These are phyloP conservation scores for Phalaenopsis hybrid DNA, from an alignment of 116 monocot genomes.

Conservation along the genomic window DNA sequence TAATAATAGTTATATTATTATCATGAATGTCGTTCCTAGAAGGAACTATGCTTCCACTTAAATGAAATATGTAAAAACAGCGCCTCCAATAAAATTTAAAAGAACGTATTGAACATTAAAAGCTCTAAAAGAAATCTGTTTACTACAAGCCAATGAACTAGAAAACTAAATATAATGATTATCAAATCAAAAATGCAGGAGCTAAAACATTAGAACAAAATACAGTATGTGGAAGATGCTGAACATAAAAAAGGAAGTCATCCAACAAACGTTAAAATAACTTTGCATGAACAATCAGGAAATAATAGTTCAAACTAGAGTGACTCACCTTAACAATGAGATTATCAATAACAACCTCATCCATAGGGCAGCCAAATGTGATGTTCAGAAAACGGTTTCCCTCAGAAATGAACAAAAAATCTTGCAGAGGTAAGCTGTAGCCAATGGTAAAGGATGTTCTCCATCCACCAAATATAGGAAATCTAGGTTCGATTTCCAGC, in stretches of 20 bases:
- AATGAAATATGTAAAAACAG: background rate
- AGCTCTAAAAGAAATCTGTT: background rate
- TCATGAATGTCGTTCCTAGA: background rate
- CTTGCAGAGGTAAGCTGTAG: constrained; percentile 80
- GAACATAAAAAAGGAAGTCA: background rate
- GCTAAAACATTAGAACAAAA: background rate
- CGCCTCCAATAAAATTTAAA: background rate
- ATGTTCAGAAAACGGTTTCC: constrained; percentile 78
- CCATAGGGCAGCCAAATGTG: constrained; percentile 80
- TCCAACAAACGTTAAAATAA: background rate
- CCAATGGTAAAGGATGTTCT: constrained; percentile 91
- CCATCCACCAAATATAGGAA: constrained; percentile 98
- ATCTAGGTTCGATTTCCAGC: constrained; percentile 87
- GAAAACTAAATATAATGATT: background rate
- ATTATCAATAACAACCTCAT: constrained; percentile 72
- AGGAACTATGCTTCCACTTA: background rate
- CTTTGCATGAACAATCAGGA: background rate
- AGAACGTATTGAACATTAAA: background rate
- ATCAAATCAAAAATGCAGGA: constrained; percentile 2
- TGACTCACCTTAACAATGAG: constrained; percentile 73
- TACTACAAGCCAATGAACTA: background rate
- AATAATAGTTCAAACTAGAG: background rate
- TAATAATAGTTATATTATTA: background rate
- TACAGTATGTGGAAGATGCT: background rate
- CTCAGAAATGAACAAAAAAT: constrained; percentile 72